A percentile compares a stretch with the other conserved stretches of the same genome.
phyloP scores from a whole-genome alignment of 2,329 filamentous ascomycete species.

The Blastomyces parvus region DNA sequence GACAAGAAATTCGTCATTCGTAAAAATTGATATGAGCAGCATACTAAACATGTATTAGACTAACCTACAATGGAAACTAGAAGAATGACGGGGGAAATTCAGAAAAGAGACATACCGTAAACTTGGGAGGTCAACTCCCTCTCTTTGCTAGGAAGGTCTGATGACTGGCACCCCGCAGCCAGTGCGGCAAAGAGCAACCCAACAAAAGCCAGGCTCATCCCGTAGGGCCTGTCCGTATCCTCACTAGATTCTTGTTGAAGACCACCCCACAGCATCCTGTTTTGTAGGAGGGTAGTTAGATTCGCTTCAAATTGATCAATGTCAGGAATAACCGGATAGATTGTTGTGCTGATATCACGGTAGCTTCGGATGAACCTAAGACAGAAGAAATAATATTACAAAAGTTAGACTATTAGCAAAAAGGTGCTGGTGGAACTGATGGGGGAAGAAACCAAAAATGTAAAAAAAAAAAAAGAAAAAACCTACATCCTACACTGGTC shows the following conservation, averaged over 20 bases:
- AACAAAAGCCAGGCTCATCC: slow-evolving; percentile 49
- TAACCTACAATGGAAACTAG: background rate
- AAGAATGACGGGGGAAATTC: background rate
- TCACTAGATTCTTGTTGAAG: slow-evolving; percentile 37
- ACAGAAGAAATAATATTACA: background rate
- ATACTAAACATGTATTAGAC: slow-evolving; percentile 39
- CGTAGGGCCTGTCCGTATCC: slow-evolving; percentile 47
- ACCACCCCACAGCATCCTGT: slow-evolving; percentile 37
- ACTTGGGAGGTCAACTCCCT: slow-evolving; percentile 55
- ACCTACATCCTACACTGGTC: slow-evolving; percentile 46
- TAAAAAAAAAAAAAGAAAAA: background rate
- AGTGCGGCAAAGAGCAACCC: slow-evolving; percentile 53
- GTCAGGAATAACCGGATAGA: slow-evolving; percentile 53
- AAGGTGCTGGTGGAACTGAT: background rate
- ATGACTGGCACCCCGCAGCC: slow-evolving; percentile 54
- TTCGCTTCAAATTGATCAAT: slow-evolving; percentile 46
- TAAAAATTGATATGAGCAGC: slow-evolving; percentile 56
- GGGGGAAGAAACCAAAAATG: slow-evolving; percentile 5
- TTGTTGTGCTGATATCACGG: slow-evolving; percentile 32
- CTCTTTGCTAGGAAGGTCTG: slow-evolving; percentile 48
- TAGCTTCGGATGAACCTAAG: slow-evolving; percentile 15
- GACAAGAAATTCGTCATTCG: slow-evolving; percentile 56
- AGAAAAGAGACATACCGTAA: slow-evolving; percentile 39
- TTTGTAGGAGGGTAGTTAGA: slow-evolving; percentile 45
- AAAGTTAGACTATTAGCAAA: background rate